These are phyloP conservation scores for Talaromyces funiculosus DNA, from an alignment of 2,329 filamentous ascomycete species.

Conservation along the genomic window DNA sequence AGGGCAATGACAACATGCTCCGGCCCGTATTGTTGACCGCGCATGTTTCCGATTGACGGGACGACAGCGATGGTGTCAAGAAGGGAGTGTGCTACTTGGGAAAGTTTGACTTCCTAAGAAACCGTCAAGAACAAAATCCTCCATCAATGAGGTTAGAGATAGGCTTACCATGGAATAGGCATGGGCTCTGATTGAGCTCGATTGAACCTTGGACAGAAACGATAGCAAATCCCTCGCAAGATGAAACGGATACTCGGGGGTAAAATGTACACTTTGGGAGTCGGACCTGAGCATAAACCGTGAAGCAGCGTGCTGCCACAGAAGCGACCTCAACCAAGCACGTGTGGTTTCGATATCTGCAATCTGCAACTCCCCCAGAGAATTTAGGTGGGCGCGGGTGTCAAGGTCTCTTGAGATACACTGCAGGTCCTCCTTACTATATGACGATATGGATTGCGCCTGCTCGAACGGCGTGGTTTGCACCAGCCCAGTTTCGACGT, in stretches of 20 bases:
- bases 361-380: slow-evolving; percentile 8
- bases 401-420: slow-evolving; percentile 1
- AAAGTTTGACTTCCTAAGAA: slow-evolving; percentile 10
- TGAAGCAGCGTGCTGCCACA: slow-evolving; percentile 19
- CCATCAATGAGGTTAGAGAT: neutral
- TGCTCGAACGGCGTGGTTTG: slow-evolving; percentile 2
- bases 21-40: slow-evolving; percentile 3
- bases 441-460: neutral
- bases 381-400: neutral
- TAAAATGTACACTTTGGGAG: slow-evolving; percentile 1
- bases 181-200: slow-evolving; percentile 8
- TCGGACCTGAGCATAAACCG: slow-evolving; percentile 18
- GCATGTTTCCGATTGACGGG: slow-evolving; percentile 7
- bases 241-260: slow-evolving; percentile 12
- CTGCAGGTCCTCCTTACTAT: slow-evolving; percentile 3
- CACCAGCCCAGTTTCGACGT: slow-evolving; percentile 1
- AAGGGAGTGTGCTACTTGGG: slow-evolving; percentile 10
- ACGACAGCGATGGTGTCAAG: slow-evolving; percentile 11
- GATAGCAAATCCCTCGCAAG: slow-evolving; percentile 11
- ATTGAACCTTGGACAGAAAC: slow-evolving; percentile 8
- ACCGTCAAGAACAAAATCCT: neutral
- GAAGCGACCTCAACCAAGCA: slow-evolving; percentile 17
- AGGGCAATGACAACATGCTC: slow-evolving; percentile 6
- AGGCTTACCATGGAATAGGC: slow-evolving; percentile 12
- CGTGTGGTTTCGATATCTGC: slow-evolving; percentile 18